Evolutionary conservation across 176 grass and related monocot genomes (phyloP).

Genomic region (Miscanthus lutarioriparius): DNA sequence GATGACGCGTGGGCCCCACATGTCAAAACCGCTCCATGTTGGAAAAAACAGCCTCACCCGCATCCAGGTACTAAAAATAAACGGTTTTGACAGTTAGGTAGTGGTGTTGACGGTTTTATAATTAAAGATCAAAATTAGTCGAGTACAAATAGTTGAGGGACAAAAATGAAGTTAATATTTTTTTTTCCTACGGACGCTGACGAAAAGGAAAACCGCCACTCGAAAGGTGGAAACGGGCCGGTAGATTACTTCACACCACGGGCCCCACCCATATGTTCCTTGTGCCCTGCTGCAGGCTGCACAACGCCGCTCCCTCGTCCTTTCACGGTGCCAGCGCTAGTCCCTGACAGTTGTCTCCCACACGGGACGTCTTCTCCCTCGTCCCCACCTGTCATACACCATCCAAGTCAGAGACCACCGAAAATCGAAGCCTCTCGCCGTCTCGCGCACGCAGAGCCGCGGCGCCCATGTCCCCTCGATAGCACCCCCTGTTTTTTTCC

Average conservation of each 20-base stretch:
- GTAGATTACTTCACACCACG: background rate
- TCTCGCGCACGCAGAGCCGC: conserved; percentile 1
- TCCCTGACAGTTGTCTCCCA: background rate
- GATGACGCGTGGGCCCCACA: too few relatives aligned
- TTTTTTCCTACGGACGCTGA: too few relatives aligned
- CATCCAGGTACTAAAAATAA: too few relatives aligned
- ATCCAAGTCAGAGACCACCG: background rate
- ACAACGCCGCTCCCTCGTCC: background rate
- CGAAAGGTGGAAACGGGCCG: background rate
- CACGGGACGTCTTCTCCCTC: background rate
- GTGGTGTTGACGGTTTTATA: too few relatives aligned
- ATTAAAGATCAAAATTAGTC: too few relatives aligned
- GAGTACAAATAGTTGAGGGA: too few relatives aligned
- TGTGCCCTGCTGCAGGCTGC: too few relatives aligned
- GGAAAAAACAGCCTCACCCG: too few relatives aligned
- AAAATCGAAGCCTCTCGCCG: background rate
- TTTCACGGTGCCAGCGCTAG: background rate
- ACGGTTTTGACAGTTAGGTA: too few relatives aligned
- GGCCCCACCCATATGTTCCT: background rate
- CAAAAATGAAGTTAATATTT: too few relatives aligned
- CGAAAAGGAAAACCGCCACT: background rate
- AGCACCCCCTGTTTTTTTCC: background rate
- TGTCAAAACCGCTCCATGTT: too few relatives aligned
- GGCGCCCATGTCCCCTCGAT: background rate
- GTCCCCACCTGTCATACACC: background rate